phyloP scores from a whole-genome alignment of 2,329 filamentous ascomycete genomes.

The Colletotrichum musae region DNA sequence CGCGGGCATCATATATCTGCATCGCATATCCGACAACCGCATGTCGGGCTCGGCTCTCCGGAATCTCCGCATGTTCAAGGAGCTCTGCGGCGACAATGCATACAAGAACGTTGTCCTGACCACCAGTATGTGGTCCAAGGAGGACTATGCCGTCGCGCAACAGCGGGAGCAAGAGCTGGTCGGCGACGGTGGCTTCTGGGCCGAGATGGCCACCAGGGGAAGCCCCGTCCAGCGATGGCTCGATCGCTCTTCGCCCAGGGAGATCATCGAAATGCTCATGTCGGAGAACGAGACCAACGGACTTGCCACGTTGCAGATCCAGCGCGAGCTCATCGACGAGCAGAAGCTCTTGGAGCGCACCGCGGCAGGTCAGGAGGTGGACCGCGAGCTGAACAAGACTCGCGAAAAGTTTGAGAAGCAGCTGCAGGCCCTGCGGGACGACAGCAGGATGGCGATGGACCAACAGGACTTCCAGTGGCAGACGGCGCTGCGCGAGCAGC shows the following conservation, averaged over 20 bases:
- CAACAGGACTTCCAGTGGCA: constrained; percentile 8
- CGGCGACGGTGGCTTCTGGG: background rate
- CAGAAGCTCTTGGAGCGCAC: constrained; percentile 3
- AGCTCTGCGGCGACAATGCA: constrained; percentile 52
- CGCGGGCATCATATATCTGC: constrained; percentile 57
- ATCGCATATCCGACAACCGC: constrained; percentile 53
- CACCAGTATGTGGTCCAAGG: constrained; percentile 53
- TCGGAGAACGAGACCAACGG: background rate
- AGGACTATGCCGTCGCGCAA: background rate
- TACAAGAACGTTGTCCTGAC: constrained; percentile 52
- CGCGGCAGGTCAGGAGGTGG: constrained; percentile 3
- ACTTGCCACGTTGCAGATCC: background rate
- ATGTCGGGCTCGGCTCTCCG: constrained; percentile 51
- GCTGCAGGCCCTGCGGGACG: background rate
- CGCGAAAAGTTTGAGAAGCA: constrained; percentile 4
- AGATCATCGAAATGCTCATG: background rate
- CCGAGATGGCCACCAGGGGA: constrained; percentile 4
- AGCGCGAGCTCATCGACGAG: constrained; percentile 10
- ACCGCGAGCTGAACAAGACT: constrained; percentile 4
- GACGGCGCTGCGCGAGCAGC: constrained; percentile 2
- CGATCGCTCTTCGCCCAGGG: background rate
- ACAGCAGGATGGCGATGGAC: background rate
- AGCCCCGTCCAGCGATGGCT: constrained; percentile 5
- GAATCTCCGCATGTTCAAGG: constrained; percentile 56
- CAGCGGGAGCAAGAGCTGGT: constrained; percentile 10